Conservation (phyloP, 169 alveolate species). For the Amoebophrya sp. region DNA sequence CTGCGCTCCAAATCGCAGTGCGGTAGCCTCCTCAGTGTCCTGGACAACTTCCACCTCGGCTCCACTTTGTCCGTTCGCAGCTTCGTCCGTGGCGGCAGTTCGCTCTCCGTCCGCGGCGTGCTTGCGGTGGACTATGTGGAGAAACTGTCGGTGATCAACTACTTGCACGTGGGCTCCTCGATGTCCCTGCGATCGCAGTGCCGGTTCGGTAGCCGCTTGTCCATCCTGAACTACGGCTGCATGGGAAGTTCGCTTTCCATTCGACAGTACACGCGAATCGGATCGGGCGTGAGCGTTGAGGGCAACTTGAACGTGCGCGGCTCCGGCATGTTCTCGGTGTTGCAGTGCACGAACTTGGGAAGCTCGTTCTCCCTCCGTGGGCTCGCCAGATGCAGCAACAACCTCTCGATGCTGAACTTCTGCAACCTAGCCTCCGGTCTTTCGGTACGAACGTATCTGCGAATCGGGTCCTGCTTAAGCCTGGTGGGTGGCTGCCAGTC, state of each 20-base stretch:
- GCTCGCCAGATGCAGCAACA: background rate
- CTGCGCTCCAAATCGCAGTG: background rate
- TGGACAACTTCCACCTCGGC: slow-evolving; percentile 7
- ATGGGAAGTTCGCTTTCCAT: too few species aligned
- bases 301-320: too few species aligned
- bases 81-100: slow-evolving; percentile 17
- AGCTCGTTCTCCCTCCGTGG: slow-evolving; percentile 24
- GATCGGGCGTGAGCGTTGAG: too few species aligned
- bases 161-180: background rate
- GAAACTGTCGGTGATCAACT: slow-evolving; percentile 7
- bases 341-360: too few species aligned
- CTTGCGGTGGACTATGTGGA: background rate
- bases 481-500: background rate
- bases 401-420: background rate
- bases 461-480: too few species aligned
- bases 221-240: background rate
- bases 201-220: background rate
- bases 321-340: too few species aligned
- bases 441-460: background rate
- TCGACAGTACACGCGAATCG: too few species aligned
- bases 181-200: background rate
- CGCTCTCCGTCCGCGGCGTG: slow-evolving; percentile 19
- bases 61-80: background rate
- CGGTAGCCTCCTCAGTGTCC: background rate
- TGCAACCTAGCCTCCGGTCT: background rate